Percentiles rank a stretch among this genome's conserved stretches.
Evolutionary conservation across 2,329 filamentous ascomycete genomes (phyloP).

Genomic region (Diplocarpon rosae): DNA sequence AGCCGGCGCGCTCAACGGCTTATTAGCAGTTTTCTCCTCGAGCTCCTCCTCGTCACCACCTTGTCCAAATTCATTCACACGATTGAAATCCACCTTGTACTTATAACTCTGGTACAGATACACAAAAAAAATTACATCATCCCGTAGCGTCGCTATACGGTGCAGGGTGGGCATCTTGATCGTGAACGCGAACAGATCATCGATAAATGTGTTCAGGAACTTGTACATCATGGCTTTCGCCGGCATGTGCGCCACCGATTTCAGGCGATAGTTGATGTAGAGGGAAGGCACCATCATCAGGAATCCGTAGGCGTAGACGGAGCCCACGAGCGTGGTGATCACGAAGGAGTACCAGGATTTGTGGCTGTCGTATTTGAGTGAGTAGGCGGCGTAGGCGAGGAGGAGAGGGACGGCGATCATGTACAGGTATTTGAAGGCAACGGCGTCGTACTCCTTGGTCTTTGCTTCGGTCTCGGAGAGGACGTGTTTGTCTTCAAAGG

Average conservation of each 20-base stretch:
- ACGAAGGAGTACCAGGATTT: slow-evolving; percentile 98
- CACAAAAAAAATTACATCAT: slow-evolving; percentile 97
- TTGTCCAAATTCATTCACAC: slow-evolving; percentile 97
- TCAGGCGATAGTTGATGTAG: slow-evolving; percentile 98
- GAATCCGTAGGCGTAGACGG: slow-evolving; percentile 96
- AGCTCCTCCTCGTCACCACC: slow-evolving; percentile 80
- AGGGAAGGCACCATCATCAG: slow-evolving; percentile 96
- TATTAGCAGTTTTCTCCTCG: slow-evolving; percentile 37
- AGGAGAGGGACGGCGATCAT: slow-evolving; percentile 81
- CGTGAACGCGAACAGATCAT: slow-evolving; percentile 96
- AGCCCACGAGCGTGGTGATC: slow-evolving; percentile 88
- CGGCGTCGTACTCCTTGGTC: slow-evolving; percentile 96
- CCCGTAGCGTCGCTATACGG: slow-evolving; percentile 79
- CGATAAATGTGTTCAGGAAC: slow-evolving; percentile 97
- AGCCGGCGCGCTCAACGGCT: slow-evolving; percentile 22
- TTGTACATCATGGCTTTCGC: slow-evolving; percentile 96
- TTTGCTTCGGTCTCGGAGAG: slow-evolving; percentile 92
- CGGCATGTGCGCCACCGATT: slow-evolving; percentile 93
- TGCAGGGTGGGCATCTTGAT: slow-evolving; percentile 98
- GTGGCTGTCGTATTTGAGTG: slow-evolving; percentile 82
- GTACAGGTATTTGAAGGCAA: slow-evolving; percentile 97
- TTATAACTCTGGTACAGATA: slow-evolving; percentile 92
- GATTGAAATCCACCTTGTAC: slow-evolving; percentile 82
- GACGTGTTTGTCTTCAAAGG: slow-evolving; percentile 94
- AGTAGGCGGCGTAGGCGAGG: slow-evolving; percentile 82